Evolutionary conservation across 768 basidiomycete species (phyloP).

Genomic region (Sistotremastrum niveocremeum): DNA sequence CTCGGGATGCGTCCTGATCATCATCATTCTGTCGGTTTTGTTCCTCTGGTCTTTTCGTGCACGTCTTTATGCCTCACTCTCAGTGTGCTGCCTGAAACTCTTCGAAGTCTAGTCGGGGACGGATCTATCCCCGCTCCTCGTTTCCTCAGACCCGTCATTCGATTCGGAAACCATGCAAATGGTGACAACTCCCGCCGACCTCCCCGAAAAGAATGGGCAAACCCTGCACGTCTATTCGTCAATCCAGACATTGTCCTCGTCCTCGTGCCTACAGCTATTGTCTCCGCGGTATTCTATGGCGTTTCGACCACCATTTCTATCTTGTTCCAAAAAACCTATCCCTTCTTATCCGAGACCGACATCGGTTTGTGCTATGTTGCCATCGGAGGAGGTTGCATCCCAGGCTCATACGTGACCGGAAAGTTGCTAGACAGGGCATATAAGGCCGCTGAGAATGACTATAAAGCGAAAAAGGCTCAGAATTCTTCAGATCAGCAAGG

Average conservation of each 20-base stretch:
- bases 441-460: slow-evolving; percentile 1
- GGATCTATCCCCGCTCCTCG: slow-evolving; percentile 19
- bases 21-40: slow-evolving; percentile 32
- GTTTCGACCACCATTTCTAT: slow-evolving; percentile 49
- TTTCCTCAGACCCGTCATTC: slow-evolving; percentile 19
- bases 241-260: slow-evolving; percentile 16
- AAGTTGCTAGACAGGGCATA: slow-evolving; percentile 38
- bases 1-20: slow-evolving; percentile 29
- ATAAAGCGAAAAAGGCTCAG: slow-evolving; percentile 7
- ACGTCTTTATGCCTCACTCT: slow-evolving; percentile 15
- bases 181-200: slow-evolving; percentile 2
- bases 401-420: slow-evolving; percentile 48
- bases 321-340: slow-evolving; percentile 44
- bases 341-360: slow-evolving; percentile 45
- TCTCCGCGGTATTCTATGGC: slow-evolving; percentile 44
- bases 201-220: slow-evolving; percentile 26
- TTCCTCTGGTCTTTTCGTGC: slow-evolving; percentile 2
- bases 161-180: neutral
- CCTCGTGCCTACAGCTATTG: slow-evolving; percentile 14
- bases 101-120: slow-evolving; percentile 14
- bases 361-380: slow-evolving; percentile 71
- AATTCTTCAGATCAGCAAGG: slow-evolving; percentile 7
- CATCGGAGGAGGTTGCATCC: slow-evolving; percentile 55
- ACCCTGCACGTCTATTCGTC: slow-evolving; percentile 37
- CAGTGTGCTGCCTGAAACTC: slow-evolving; percentile 15